phyloP scores from a whole-genome alignment of 805 yeast species.

The Candida sanyiensis region DNA sequence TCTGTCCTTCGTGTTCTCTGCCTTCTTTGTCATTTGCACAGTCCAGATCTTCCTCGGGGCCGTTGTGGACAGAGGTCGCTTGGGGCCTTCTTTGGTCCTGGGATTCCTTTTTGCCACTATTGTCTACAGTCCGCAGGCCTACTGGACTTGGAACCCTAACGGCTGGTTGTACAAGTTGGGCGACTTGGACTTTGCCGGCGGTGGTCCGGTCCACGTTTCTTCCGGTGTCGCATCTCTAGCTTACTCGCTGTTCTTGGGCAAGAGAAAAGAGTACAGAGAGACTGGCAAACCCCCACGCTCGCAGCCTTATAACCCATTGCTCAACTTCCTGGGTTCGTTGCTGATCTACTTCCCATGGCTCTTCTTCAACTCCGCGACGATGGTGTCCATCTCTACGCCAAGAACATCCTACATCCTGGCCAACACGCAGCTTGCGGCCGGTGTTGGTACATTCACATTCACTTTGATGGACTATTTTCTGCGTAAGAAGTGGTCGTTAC shows the following conservation, averaged over 20 bases:
- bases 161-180: conserved; percentile 95
- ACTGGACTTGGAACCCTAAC: conserved; percentile 89
- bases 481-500: conserved; percentile 86
- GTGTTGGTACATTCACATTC: conserved; percentile 87
- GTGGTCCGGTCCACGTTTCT: conserved; percentile 93
- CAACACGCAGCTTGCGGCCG: conserved; percentile 87
- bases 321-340: conserved; percentile 82
- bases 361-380: conserved; percentile 86
- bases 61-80: conserved; percentile 86
- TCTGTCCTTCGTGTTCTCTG: conserved; percentile 69
- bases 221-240: conserved; percentile 91
- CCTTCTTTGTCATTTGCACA: conserved; percentile 86
- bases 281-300: conserved; percentile 50
- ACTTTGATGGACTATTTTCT: conserved; percentile 77
- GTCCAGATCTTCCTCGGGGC: conserved; percentile 88
- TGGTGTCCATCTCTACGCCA: conserved; percentile 69
- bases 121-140: conserved; percentile 89
- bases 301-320: conserved; percentile 88
- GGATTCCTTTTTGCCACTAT: conserved; percentile 81
- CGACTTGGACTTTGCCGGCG: conserved; percentile 98
- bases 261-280: conserved; percentile 47
- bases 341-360: conserved; percentile 96
- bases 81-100: conserved; percentile 76
- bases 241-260: conserved; percentile 69
- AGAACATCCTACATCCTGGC: conserved; percentile 84